These are phyloP conservation scores for Aspergillus leporis DNA, from an alignment of 495 filamentous ascomycete genomes.

Conservation along the genomic window DNA sequence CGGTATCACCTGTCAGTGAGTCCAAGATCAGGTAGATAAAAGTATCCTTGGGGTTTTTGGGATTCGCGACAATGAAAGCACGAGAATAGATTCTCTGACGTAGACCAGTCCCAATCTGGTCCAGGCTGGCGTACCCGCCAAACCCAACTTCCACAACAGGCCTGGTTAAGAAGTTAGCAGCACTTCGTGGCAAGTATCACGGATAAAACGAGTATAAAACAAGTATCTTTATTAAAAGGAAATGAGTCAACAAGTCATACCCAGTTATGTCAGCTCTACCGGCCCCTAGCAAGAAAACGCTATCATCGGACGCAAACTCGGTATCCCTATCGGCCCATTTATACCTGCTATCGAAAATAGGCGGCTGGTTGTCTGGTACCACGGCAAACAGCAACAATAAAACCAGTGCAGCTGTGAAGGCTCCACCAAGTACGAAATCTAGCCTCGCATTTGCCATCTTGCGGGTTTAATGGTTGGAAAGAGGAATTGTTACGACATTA, in stretches of 20 bases:
- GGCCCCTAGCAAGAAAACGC: conserved; percentile 79
- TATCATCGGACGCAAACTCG: conserved; percentile 29
- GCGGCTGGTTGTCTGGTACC: conserved; percentile 19
- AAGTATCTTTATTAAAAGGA: no score
- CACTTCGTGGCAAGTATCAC: background rate
- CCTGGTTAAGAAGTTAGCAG: conserved; percentile 34
- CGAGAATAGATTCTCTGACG: conserved; percentile 88
- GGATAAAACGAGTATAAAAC: background rate
- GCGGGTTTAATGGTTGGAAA: background rate
- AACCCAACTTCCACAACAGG: conserved; percentile 90
- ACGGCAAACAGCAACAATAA: conserved; percentile 34
- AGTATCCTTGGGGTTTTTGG: conserved; percentile 63
- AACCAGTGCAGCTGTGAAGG: conserved; percentile 29
- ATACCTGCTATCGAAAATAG: conserved; percentile 3
- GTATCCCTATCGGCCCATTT: conserved; percentile 22
- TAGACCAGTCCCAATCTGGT: conserved; percentile 82
- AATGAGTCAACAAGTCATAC: conserved; percentile 36
- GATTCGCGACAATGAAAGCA: conserved; percentile 83
- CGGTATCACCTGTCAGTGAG: conserved; percentile 87
- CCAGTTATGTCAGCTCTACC: conserved; percentile 96
- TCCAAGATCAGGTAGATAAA: conserved; percentile 91
- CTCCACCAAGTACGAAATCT: conserved; percentile 24
- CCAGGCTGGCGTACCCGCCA: conserved; percentile 90
- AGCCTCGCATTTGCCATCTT: conserved; percentile 36
- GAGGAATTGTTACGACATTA: conserved; percentile 10